Conservation (phyloP, 75 land plant genomes). For the Larix kaempferi region DNA sequence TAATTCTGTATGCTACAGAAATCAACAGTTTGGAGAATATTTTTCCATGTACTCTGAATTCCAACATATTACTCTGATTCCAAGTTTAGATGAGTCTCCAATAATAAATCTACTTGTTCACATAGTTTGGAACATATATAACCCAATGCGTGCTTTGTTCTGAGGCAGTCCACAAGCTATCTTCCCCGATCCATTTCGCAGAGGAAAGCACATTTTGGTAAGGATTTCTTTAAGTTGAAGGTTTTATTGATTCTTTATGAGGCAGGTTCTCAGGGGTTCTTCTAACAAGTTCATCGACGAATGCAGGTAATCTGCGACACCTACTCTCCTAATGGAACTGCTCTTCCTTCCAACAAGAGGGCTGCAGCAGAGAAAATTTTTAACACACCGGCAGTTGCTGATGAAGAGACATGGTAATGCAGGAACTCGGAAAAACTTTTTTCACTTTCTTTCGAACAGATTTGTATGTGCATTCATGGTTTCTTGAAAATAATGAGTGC, state of each 20-base stretch:
- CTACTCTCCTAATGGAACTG: conserved; percentile 88
- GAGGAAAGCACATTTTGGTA: conserved; percentile 92
- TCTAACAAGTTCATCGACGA: background rate
- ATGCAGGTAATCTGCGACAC: conserved; percentile 80
- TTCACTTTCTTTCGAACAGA: too few relatives aligned
- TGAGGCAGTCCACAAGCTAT: conserved; percentile 86
- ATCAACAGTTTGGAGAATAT: background rate
- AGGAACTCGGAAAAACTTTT: background rate
- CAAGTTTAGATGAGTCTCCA: background rate
- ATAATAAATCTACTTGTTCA: background rate
- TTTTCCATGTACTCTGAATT: background rate
- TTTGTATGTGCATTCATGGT: background rate
- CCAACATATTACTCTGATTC: background rate
- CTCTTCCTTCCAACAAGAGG: conserved; percentile 95
- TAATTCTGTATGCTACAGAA: background rate
- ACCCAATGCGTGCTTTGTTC: background rate
- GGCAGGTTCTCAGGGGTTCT: background rate
- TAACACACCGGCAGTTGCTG: conserved; percentile 46
- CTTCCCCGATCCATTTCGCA: conserved; percentile 91
- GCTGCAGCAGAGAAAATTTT: conserved; percentile 86
- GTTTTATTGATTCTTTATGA: background rate
- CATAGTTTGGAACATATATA: background rate
- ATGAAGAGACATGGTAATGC: conserved; percentile 78
- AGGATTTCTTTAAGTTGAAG: conserved; percentile 4
- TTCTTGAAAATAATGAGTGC: background rate